Percentiles rank a stretch among this genome's conserved stretches.
phyloP scores from a whole-genome alignment of 768 basidiomycete species.

The Tephrocybe sp. region DNA sequence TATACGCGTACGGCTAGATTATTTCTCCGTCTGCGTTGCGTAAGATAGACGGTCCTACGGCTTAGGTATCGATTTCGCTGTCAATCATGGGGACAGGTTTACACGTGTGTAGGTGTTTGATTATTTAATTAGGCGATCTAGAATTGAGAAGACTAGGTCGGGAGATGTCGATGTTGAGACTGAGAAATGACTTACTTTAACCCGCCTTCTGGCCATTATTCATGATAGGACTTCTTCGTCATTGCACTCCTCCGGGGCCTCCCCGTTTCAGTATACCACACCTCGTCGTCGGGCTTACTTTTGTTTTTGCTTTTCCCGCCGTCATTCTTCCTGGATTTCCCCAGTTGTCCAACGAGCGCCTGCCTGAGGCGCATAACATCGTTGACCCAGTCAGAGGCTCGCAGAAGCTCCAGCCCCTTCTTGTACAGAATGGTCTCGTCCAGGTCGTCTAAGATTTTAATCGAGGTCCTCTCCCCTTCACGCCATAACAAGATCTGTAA shows the following conservation, averaged over 20 bases:
- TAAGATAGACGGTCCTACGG: too few relatives aligned
- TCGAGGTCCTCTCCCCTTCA: slow-evolving; percentile 51
- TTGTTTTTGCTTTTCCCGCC: slow-evolving; percentile 6
- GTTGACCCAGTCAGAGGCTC: slow-evolving; percentile 69
- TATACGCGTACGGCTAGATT: too few relatives aligned
- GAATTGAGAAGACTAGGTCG: too few relatives aligned
- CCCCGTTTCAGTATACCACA: slow-evolving; percentile 14
- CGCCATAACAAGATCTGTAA: slow-evolving; percentile 78
- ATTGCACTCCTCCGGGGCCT: slow-evolving; percentile 25
- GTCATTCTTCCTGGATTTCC: slow-evolving; percentile 18
- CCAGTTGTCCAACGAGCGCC: slow-evolving; percentile 29
- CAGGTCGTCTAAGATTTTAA: slow-evolving; percentile 44
- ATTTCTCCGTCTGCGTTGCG: too few relatives aligned
- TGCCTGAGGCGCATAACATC: slow-evolving; percentile 49
- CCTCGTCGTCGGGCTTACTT: slow-evolving; percentile 3
- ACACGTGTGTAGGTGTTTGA: too few relatives aligned
- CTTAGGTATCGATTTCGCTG: too few relatives aligned
- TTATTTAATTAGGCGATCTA: too few relatives aligned
- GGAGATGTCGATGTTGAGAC: too few relatives aligned
- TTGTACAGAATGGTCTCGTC: slow-evolving; percentile 60
- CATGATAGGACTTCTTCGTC: slow-evolving; percentile 25
- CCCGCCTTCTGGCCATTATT: slow-evolving; percentile 10
- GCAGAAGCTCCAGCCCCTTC: slow-evolving; percentile 44
- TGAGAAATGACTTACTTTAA: too few relatives aligned
- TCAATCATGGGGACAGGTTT: too few relatives aligned